These are phyloP conservation scores for Syzygium aromaticum DNA, from an alignment of 345 rosid genomes.

Conservation along the genomic window DNA sequence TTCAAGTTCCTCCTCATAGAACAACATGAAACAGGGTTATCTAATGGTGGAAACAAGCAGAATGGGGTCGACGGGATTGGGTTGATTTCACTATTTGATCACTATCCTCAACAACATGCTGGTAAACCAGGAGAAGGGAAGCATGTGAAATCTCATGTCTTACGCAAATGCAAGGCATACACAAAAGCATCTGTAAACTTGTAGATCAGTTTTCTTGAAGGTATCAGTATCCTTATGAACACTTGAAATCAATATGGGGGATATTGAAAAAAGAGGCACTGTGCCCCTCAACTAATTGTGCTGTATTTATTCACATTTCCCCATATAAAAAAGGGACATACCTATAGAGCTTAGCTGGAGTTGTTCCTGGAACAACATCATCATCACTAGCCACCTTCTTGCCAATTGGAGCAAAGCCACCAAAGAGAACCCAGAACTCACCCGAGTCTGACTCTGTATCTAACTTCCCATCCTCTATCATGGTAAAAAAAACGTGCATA, in stretches of 20 bases:
- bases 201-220: background rate
- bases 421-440: slow-evolving; percentile 91
- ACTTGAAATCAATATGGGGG: background rate
- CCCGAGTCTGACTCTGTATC: slow-evolving; percentile 97
- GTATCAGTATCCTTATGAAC: background rate
- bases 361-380: slow-evolving; percentile 59
- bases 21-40: background rate
- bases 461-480: slow-evolving; percentile 79
- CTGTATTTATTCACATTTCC: background rate
- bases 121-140: background rate
- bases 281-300: background rate
- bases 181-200: background rate
- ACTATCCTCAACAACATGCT: background rate
- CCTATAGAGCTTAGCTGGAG: slow-evolving; percentile 76
- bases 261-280: background rate
- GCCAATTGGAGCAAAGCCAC: slow-evolving; percentile 95
- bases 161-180: background rate
- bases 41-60: background rate
- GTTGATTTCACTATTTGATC: background rate
- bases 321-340: slow-evolving; percentile 8
- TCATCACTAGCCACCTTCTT: slow-evolving; percentile 77
- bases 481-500: slow-evolving; percentile 6
- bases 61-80: background rate
- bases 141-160: background rate
- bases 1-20: background rate